Base-by-base conservation (phyloP, 805 yeast species). In the Schwanniomyces polymorphus region DNA sequence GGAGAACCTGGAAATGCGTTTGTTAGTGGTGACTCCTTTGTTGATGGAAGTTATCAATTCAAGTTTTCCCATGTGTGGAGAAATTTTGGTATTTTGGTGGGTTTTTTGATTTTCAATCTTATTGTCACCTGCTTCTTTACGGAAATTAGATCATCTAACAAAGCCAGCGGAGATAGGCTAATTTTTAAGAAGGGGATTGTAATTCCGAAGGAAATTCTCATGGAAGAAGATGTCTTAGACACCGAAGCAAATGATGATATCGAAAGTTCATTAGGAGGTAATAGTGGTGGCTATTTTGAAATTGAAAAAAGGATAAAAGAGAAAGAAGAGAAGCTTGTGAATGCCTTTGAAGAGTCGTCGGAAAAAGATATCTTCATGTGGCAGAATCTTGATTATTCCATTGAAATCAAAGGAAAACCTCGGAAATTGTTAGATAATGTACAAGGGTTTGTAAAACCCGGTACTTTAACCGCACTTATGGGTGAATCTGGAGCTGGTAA, bases 371-470 rank as follows among this genome's bases (percentile, higher is more conserved):
- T 84, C 35, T 86, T 86, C 77, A 88, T 84, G 60, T 87, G 95
- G 95, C 80, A 81, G 65, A 79, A 87, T 59, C 82, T 87, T 38
- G 79, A 85, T 58, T 87, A 86, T 61, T 86, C 83, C 52, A 82
- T 87, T 48, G 76, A 80, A 58, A 37, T 37, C 9, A 37, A 37
- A 37, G 39, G 39, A 7, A 11, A 37, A 10, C 16, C 25, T 82
- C 84, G 54, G 82, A 84, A 58, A 65, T 79, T 86, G 51, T 67
- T 86, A 59, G 72, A 75, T 50, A 76, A 79, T 50, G 88, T 87
- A 47, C 88, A 85, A 60, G 94, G 92, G 42, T 86, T 88, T 87
- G 91, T 86, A 38, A 84, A 85, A 60, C 91, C 91, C 8, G 91
- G 91, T 53, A 85, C 90, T 41, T 69, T 87, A 60, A 87, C 92